phyloP scores from a whole-genome alignment of 208 protist genomes.

The Trypanosoma scelopori region DNA sequence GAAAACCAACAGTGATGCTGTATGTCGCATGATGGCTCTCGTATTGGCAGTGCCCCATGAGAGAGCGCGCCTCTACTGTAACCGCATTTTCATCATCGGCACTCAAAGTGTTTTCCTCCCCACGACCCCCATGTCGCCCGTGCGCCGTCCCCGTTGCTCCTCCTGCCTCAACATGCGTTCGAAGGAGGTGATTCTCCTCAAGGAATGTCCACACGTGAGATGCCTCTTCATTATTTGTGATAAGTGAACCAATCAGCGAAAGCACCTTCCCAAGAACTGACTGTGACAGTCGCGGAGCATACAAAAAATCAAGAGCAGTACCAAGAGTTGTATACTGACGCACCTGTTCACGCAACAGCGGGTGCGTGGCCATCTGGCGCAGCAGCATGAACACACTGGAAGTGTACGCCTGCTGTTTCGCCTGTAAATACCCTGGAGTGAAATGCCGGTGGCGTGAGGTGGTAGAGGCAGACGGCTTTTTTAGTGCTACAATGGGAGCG shows the following conservation, averaged over 20 bases:
- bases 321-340: slow-evolving; percentile 51
- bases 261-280: slow-evolving; percentile 71
- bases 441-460: slow-evolving; percentile 47
- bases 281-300: slow-evolving; percentile 57
- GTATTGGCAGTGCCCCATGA: slow-evolving; percentile 80
- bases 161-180: not conserved
- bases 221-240: slow-evolving; percentile 58
- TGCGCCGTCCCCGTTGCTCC: too few species aligned
- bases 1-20: slow-evolving; percentile 77
- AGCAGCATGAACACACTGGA: slow-evolving; percentile 76
- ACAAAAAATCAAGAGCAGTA: slow-evolving; percentile 63
- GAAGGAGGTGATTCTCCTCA: slow-evolving; percentile 54
- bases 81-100: not conserved
- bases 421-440: slow-evolving; percentile 49
- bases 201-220: slow-evolving; percentile 61
- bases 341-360: slow-evolving; percentile 41
- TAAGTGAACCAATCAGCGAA: slow-evolving; percentile 68
- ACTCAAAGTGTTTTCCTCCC: not conserved
- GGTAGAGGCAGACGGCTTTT: slow-evolving; percentile 5
- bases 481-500: slow-evolving; percentile 7
- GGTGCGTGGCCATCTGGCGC: slow-evolving; percentile 68
- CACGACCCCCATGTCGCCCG: too few species aligned
- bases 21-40: slow-evolving; percentile 66
- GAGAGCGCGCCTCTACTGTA: slow-evolving; percentile 44
- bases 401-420: slow-evolving; percentile 65